Evolutionary conservation across 441 rosid genomes (phyloP), one percentile per base, ranked within the genome.

Genomic region (Erodium trifolium): DNA sequence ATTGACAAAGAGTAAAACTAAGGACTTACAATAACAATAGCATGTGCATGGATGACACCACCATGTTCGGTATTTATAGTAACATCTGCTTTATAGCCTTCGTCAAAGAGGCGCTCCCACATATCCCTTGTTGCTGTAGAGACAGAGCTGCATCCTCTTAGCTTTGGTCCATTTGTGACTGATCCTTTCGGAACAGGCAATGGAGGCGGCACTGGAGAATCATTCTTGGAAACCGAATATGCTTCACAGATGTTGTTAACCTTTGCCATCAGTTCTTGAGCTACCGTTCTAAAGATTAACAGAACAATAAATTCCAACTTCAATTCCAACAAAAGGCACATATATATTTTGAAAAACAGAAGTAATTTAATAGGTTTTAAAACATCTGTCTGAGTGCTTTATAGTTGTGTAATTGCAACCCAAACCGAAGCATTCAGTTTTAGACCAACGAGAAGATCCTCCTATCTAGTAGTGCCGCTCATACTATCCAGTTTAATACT

Each of bases 71-170:
- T 81, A 53, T 68, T 71, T 63, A 93, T 81, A 10, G 49, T 37
- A 49, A 91, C 93, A 70, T 93, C 95, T 18, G 97, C 86, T 78
- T 78, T 82, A 41, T 81, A 84, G 57, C 88, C 98, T 70, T 81
- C 84, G 27, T 91, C 89, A 60, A 93, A 93, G 76, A 93, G 86
- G 27, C 84, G 85, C 60, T 91, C 97, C 92, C 93, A 91, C 67
- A 78, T 66, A 69, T 89, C 83, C 62, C 76, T 78, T 14, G 89
- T 76, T 45, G 84, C 73, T 1, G 71, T 73, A 1, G 82, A 82
- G 39, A 78, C 83, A 73, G 62, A 17, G 70, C 73, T 68, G 23
- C 76, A 27, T 34, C 77, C 78, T 73, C 73, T 67, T 71, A 64
- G 59, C 1, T 73, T 66, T 45, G 70, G 31, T 17, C 67, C 75